These are phyloP conservation scores for Diaporthe ilicicola DNA, from an alignment of 2,329 filamentous ascomycete species.

Conservation along the genomic window DNA sequence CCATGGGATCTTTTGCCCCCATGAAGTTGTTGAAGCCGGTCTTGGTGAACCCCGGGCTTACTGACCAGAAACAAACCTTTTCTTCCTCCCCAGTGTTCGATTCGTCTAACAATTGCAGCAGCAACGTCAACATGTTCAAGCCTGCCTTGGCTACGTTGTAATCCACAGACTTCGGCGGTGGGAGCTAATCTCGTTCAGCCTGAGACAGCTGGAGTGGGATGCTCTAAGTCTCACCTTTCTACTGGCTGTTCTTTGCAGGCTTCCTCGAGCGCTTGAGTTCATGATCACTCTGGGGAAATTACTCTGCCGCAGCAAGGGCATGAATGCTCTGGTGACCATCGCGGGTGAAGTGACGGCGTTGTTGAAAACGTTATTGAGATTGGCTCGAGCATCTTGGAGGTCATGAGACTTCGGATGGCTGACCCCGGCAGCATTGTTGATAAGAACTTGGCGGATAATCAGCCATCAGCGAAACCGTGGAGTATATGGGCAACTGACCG, in stretches of 20 bases:
- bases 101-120: conserved; percentile 33
- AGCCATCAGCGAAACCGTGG: background rate
- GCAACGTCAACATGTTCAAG: conserved; percentile 37
- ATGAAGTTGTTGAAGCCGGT: conserved; percentile 35
- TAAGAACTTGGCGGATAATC: background rate
- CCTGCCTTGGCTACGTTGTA: conserved; percentile 36
- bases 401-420: conserved; percentile 9
- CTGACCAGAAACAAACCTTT: conserved; percentile 34
- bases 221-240: conserved; percentile 22
- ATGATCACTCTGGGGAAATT: conserved; percentile 34
- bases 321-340: conserved; percentile 33
- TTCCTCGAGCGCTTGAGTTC: conserved; percentile 35
- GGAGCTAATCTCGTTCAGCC: conserved; percentile 12
- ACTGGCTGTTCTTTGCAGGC: conserved; percentile 33
- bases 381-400: conserved; percentile 23
- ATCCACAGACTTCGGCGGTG: conserved; percentile 16
- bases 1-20: conserved; percentile 32
- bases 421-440: conserved; percentile 31
- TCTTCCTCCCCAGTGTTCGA: background rate
- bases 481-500: conserved; percentile 12
- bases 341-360: conserved; percentile 34
- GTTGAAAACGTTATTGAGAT: conserved; percentile 32
- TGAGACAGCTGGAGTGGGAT: background rate
- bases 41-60: conserved; percentile 35
- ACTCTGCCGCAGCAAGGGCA: conserved; percentile 28